A percentile compares a stretch with the other conserved stretches of the same genome.
Evolutionary conservation across 2,329 filamentous ascomycete species (phyloP).

Genomic region (Ascochyta rabiei): DNA sequence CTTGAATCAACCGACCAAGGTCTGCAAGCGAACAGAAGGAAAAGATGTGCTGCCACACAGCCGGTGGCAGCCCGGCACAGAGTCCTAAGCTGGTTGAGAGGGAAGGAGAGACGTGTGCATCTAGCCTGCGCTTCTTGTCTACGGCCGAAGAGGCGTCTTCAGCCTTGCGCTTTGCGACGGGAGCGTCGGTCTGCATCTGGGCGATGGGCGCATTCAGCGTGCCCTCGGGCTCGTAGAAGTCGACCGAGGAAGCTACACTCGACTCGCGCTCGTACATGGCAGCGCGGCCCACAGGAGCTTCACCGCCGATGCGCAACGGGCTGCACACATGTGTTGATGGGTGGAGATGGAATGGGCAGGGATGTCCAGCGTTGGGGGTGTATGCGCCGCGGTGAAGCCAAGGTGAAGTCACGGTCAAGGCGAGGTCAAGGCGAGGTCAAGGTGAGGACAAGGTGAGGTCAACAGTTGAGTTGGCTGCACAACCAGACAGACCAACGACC

Average conservation of each 20-base stretch:
- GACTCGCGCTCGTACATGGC: constrained; percentile 44
- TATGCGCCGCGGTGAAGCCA: not conserved
- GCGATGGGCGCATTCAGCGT: constrained; percentile 23
- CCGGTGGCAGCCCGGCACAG: constrained; percentile 58
- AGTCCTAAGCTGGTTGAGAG: constrained; percentile 24
- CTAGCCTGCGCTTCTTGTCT: constrained; percentile 43
- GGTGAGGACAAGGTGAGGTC: no score
- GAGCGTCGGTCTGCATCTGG: constrained; percentile 19
- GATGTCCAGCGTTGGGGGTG: not conserved
- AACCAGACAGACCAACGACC: not conserved
- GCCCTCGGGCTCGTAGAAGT: constrained; percentile 44
- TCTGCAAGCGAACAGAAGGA: constrained; percentile 67
- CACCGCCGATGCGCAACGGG: constrained; percentile 31
- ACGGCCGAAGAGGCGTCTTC: constrained; percentile 26
- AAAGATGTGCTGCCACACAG: constrained; percentile 75
- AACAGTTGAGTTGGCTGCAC: not conserved
- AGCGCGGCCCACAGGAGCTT: constrained; percentile 41
- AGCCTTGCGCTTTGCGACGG: constrained; percentile 45
- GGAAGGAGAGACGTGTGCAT: constrained; percentile 14
- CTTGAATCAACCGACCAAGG: constrained; percentile 68
- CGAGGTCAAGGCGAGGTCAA: not conserved
- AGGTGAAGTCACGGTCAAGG: not conserved
- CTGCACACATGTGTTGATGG: constrained; percentile 36
- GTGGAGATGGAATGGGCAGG: not conserved
- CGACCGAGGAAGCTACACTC: constrained; percentile 43